A percentile compares a stretch with the other conserved stretches of the same genome.
Evolutionary conservation across 495 filamentous ascomycete species (phyloP).

Genomic region (Aspergillus saccharolyticus): DNA sequence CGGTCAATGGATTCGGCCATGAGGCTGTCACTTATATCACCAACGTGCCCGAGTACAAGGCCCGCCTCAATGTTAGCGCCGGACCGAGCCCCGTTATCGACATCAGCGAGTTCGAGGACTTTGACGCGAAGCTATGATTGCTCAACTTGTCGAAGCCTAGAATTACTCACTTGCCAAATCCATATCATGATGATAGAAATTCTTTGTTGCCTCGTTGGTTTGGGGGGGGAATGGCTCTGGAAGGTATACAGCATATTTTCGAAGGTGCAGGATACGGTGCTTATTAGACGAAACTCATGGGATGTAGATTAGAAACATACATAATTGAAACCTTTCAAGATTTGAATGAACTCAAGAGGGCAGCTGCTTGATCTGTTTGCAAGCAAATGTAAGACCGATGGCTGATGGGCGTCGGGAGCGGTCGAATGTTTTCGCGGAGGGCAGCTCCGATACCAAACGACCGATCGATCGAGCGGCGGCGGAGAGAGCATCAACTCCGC

Average conservation of each 20-base stretch:
- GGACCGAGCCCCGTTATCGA: slow-evolving; percentile 68
- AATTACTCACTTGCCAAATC: neutral
- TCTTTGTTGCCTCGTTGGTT: neutral
- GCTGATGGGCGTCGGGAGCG: slow-evolving; percentile 5
- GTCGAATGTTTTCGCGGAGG: slow-evolving; percentile 19
- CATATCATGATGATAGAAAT: neutral
- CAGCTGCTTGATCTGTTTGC: too few relatives aligned
- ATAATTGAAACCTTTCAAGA: neutral
- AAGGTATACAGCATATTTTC: neutral
- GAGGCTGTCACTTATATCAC: slow-evolving; percentile 51
- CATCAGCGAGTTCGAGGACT: slow-evolving; percentile 77
- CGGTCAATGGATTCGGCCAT: slow-evolving; percentile 14
- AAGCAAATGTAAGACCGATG: neutral
- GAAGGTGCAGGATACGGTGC: neutral
- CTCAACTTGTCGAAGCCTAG: neutral
- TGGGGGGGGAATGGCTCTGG: neutral
- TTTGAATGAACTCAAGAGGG: too few relatives aligned
- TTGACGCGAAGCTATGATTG: slow-evolving; percentile 67
- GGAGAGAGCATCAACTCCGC: neutral
- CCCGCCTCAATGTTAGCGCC: slow-evolving; percentile 58
- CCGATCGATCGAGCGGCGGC: neutral
- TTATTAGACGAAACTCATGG: neutral
- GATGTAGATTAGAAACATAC: neutral
- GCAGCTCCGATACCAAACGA: neutral
- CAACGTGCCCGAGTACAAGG: slow-evolving; percentile 74